A percentile compares a stretch with the other conserved stretches of the same genome.
Conservation (phyloP, 2,329 filamentous ascomycete species). For the Ophiognomonia clavigignenti-juglandacearum region DNA sequence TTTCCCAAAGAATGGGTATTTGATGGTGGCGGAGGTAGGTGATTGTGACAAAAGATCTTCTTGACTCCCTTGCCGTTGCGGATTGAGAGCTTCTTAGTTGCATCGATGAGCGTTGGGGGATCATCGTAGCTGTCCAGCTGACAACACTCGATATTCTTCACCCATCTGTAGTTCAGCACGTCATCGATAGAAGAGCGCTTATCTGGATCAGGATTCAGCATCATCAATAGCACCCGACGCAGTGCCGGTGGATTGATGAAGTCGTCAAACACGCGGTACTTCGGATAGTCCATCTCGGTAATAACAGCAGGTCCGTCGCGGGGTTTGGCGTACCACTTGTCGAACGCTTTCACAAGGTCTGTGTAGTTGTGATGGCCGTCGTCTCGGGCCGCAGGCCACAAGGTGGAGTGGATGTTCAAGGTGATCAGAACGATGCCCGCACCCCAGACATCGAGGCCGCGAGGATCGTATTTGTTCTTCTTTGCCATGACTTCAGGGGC, state of each 20-base stretch:
- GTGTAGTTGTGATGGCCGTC: conserved; percentile 55
- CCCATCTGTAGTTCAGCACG: conserved; percentile 65
- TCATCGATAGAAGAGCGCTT: conserved; percentile 66
- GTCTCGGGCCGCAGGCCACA: conserved; percentile 66
- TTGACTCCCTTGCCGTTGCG: conserved; percentile 35
- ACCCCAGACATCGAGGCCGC: conserved; percentile 80
- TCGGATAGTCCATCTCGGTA: conserved; percentile 60
- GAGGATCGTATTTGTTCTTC: conserved; percentile 62
- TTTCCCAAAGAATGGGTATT: conserved; percentile 45
- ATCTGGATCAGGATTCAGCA: conserved; percentile 75
- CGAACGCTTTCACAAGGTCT: conserved; percentile 62
- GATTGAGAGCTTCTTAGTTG: conserved; percentile 48
- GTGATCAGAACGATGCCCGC: conserved; percentile 79
- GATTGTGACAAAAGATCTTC: conserved; percentile 56
- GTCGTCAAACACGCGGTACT: conserved; percentile 59
- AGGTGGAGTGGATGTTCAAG: conserved; percentile 64
- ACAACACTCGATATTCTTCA: conserved; percentile 75
- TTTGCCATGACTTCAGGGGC: conserved; percentile 78
- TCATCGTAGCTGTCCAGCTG: conserved; percentile 67
- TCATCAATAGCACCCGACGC: conserved; percentile 67
- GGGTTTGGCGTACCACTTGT: conserved; percentile 58
- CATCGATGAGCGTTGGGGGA: conserved; percentile 55
- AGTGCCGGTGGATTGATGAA: conserved; percentile 62
- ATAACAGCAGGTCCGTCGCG: conserved; percentile 30
- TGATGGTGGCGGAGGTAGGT: conserved; percentile 44